phyloP scores from a whole-genome alignment of 1,284 basidiomycete species.

The Malassezia restricta region DNA sequence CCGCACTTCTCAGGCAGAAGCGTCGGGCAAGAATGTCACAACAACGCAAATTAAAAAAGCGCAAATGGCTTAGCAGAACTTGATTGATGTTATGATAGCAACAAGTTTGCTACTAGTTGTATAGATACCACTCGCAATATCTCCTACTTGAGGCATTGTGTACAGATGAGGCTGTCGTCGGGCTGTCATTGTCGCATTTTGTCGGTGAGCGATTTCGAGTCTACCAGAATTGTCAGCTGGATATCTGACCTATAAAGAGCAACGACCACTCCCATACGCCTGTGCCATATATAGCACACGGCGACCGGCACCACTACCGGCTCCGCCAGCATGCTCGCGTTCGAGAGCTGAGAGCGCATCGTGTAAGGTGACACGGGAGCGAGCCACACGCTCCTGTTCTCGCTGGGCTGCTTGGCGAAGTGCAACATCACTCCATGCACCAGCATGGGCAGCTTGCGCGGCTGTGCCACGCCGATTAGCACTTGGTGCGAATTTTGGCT shows the following conservation, averaged over 20 bases:
- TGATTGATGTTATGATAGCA: too few relatives aligned
- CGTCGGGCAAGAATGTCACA: too few relatives aligned
- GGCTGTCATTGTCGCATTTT: too few relatives aligned
- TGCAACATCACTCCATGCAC: constrained; percentile 41
- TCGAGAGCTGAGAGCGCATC: constrained; percentile 42
- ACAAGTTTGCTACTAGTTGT: too few relatives aligned
- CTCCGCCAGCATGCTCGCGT: constrained; percentile 20
- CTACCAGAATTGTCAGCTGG: too few relatives aligned
- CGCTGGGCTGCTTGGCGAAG: constrained; percentile 33
- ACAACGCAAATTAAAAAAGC: too few relatives aligned
- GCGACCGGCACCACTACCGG: constrained; percentile 19
- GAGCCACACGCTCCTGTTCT: constrained; percentile 32
- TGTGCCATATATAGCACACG: constrained; percentile 17
- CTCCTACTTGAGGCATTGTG: too few relatives aligned
- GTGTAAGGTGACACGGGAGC: constrained; percentile 31
- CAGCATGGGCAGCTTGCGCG: constrained; percentile 14
- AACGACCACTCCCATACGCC: constrained; percentile 7
- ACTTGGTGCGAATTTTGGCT: constrained; percentile 37
- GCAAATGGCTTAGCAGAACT: too few relatives aligned
- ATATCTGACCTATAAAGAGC: not conserved
- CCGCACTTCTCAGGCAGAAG: too few relatives aligned
- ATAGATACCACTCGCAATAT: too few relatives aligned
- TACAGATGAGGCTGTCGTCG: too few relatives aligned
- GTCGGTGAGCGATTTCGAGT: too few relatives aligned
- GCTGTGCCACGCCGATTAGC: constrained; percentile 15